These are phyloP conservation scores for Mycena epipterygia DNA, from an alignment of 768 basidiomycete genomes.

Conservation along the genomic window DNA sequence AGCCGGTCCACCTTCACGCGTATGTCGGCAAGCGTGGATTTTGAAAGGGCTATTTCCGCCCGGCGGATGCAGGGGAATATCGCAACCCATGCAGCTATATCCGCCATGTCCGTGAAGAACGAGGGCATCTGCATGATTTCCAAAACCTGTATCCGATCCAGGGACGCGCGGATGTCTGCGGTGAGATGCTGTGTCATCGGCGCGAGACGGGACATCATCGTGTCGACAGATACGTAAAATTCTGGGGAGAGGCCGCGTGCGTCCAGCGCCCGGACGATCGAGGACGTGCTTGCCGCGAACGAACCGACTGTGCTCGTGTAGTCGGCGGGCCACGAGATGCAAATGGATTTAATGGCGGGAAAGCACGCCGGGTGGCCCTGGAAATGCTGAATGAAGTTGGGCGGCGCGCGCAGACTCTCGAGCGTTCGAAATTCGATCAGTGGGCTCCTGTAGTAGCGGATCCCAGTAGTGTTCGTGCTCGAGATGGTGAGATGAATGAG, in stretches of 20 bases:
- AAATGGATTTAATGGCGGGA: not conserved
- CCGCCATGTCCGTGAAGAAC: not conserved
- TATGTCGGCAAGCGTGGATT: not conserved
- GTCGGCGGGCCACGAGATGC: not conserved
- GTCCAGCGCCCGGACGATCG: not conserved
- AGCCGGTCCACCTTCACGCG: not conserved
- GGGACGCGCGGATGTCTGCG: not conserved
- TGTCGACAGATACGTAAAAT: not conserved
- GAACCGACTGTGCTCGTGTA: not conserved
- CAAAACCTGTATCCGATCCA: not conserved
- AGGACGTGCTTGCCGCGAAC: not conserved
- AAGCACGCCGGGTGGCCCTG: not conserved
- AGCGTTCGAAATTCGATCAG: not conserved
- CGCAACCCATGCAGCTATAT: not conserved
- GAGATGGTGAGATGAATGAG: not conserved
- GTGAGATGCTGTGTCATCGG: not conserved
- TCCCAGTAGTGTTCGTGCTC: not conserved
- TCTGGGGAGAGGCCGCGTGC: not conserved
- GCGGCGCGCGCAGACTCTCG: not conserved
- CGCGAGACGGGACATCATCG: not conserved
- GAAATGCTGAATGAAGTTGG: not conserved
- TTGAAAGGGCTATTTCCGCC: not conserved
- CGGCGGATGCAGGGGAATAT: not conserved
- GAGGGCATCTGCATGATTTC: not conserved
- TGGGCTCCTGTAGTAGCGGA: not conserved